Evolutionary conservation across 768 basidiomycete genomes (phyloP), one percentile per base, ranked within the genome.

Genomic region (Amanita phalloides): DNA sequence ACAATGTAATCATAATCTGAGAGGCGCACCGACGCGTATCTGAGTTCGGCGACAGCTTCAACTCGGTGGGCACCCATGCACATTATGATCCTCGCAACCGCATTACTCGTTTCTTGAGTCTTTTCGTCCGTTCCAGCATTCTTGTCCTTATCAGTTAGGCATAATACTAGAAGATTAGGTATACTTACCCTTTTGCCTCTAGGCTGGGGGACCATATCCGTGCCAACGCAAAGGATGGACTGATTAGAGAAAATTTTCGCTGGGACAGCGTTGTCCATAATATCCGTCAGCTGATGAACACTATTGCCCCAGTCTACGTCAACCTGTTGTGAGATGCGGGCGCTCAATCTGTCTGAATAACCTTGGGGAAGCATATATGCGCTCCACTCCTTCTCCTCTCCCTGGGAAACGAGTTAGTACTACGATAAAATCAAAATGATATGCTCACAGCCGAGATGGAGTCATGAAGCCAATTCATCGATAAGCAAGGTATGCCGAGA

Each of bases 401-500:
- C 63, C 74, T 75, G 38, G 21, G 44, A 45, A 35, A 30, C 25
- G 8, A 14, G 5, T 23, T 49, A 14, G 53, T 20, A 8, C 3
- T 32, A 47, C 21, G 13, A 41, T 20, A 30, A 48, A 39, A 37
- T 41, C 5, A 33, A 44, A 14, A 39, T 26, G 20, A 25, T 42
- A 38, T 39, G 62, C 70, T 62, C 53, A 68, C 70, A 47, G 36
- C 53, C 52, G 62, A 54, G 14, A 71, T 60, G 9, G 68, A 69
- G 23, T 70, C 65, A 32, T 69, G 55, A 28, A 85, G 61, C 78
- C 82, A 92, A 9, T 71, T 66, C 4, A 73, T 62, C 1, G 74
- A 75, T 23, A 96, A 59, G 57, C 89, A 92, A 3, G 93, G 93
- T 48, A 96, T 81, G 9, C 92, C 92, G 37, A 92, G 69, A 0